Evolutionary conservation across 2,329 filamentous ascomycete genomes (phyloP).

Genomic region (Colletotrichum sp.): DNA sequence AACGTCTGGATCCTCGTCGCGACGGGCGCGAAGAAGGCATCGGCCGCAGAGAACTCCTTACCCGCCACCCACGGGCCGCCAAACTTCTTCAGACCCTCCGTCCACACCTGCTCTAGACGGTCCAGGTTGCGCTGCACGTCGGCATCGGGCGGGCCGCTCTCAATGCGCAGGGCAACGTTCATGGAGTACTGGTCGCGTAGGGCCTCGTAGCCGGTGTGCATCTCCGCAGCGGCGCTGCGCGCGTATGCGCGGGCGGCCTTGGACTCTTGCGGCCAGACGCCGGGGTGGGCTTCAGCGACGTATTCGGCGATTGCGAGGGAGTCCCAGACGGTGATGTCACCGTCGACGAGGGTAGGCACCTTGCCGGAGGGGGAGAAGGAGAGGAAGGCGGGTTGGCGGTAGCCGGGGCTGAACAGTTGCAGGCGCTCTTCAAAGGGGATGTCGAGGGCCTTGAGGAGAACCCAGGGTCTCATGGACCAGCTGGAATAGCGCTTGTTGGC

Average conservation of each 20-base stretch:
- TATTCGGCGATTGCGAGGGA: constrained; percentile 54
- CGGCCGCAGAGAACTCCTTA: constrained; percentile 38
- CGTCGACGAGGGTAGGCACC: constrained; percentile 44
- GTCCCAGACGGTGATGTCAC: constrained; percentile 41
- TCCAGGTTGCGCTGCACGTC: constrained; percentile 37
- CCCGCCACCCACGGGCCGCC: constrained; percentile 47
- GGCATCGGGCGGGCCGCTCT: constrained; percentile 27
- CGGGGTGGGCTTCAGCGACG: constrained; percentile 45
- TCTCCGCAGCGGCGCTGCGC: constrained; percentile 47
- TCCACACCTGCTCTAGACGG: constrained; percentile 40
- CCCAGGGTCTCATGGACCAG: constrained; percentile 51
- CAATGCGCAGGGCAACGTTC: constrained; percentile 45
- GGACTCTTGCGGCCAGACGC: constrained; percentile 44
- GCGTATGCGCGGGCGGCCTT: constrained; percentile 45
- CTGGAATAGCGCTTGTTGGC: constrained; percentile 51
- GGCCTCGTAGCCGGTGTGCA: constrained; percentile 48
- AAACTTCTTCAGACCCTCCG: constrained; percentile 40
- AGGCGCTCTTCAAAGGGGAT: constrained; percentile 48
- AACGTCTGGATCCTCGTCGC: constrained; percentile 44
- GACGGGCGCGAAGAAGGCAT: constrained; percentile 47
- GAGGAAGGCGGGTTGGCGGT: constrained; percentile 36
- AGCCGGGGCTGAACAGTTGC: constrained; percentile 33
- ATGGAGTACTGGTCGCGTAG: constrained; percentile 46
- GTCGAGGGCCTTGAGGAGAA: constrained; percentile 46
- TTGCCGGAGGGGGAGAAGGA: constrained; percentile 45